Conservation (phyloP, 1,284 basidiomycete species). For the Ceratobasidium sp. region DNA sequence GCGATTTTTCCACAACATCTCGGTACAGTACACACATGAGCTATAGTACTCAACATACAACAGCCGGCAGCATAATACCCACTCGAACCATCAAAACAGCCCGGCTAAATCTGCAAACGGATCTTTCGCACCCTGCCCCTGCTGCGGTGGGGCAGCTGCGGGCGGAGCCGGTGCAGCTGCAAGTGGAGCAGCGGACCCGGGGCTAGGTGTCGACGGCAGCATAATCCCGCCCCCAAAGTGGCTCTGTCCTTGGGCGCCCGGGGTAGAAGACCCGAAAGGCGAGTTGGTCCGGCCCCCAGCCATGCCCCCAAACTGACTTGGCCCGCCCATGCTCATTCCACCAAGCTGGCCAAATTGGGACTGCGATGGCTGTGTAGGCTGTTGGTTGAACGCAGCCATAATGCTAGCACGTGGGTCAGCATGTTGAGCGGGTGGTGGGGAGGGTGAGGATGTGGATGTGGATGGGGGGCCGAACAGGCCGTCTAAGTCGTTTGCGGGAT, state of each 20-base stretch:
- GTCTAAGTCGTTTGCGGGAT: slow-evolving; percentile 62
- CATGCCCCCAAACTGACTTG: slow-evolving; percentile 27
- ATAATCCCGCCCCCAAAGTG: slow-evolving; percentile 14
- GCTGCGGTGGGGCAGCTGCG: slow-evolving; percentile 47
- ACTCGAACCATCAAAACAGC: slow-evolving; percentile 60
- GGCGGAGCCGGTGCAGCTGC: neutral
- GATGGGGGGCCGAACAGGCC: slow-evolving; percentile 58
- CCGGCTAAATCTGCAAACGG: slow-evolving; percentile 81
- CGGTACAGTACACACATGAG: slow-evolving; percentile 4
- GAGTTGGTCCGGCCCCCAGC: slow-evolving; percentile 21
- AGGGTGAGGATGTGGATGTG: slow-evolving; percentile 9
- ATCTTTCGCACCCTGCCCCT: slow-evolving; percentile 62
- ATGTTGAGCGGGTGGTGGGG: neutral
- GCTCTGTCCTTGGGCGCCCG: slow-evolving; percentile 11
- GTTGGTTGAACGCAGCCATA: slow-evolving; percentile 45
- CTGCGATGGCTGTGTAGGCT: slow-evolving; percentile 29
- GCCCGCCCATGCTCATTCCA: slow-evolving; percentile 43
- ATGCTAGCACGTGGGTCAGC: slow-evolving; percentile 35
- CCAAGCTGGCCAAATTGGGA: slow-evolving; percentile 45
- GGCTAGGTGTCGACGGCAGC: slow-evolving; percentile 40
- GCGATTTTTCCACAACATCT: neutral
- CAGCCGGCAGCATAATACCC: neutral
- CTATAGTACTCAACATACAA: neutral
- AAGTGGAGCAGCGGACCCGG: slow-evolving; percentile 46
- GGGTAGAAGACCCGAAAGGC: slow-evolving; percentile 41